Percentiles rank a stretch among this genome's conserved stretches.
Evolutionary conservation across 768 basidiomycete genomes (phyloP).

Genomic region (Suillus plorans): DNA sequence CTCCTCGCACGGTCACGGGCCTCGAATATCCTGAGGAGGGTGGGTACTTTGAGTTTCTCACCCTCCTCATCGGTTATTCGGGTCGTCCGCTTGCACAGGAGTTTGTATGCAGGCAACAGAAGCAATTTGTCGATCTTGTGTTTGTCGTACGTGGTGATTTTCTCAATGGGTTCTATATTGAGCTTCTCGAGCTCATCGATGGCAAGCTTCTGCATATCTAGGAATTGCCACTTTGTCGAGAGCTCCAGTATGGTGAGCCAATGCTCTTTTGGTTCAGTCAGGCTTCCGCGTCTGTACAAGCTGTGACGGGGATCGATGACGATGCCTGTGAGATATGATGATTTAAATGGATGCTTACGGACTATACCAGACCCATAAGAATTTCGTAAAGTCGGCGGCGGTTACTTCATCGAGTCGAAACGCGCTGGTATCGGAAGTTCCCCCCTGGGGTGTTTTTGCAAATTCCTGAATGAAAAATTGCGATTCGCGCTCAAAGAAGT

Average conservation of each 20-base stretch:
- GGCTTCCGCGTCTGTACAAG: conserved; percentile 49
- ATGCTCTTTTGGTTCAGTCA: conserved; percentile 38
- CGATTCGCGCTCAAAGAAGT: conserved; percentile 34
- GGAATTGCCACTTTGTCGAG: conserved; percentile 54
- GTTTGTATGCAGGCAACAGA: conserved; percentile 39
- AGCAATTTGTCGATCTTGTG: conserved; percentile 47
- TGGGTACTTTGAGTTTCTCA: conserved; percentile 52
- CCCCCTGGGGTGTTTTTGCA: not conserved
- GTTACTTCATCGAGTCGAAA: conserved; percentile 26
- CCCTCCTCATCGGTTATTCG: conserved; percentile 57
- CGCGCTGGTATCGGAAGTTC: not conserved
- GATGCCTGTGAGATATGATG: not conserved
- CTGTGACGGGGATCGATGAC: conserved; percentile 29
- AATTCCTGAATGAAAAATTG: conserved; percentile 29
- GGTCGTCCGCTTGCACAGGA: conserved; percentile 49
- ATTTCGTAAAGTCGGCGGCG: conserved; percentile 39
- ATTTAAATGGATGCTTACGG: conserved; percentile 33
- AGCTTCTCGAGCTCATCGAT: conserved; percentile 55
- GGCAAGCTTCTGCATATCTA: conserved; percentile 48
- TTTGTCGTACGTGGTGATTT: conserved; percentile 55
- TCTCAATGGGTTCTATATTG: conserved; percentile 46
- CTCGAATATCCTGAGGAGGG: conserved; percentile 48
- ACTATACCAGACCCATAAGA: conserved; percentile 60
- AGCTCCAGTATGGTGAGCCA: conserved; percentile 59
- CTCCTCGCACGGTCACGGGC: conserved; percentile 50